Evolutionary conservation across 148 eudicot genomes (phyloP).

Genomic region (Talinum fruticosum): DNA sequence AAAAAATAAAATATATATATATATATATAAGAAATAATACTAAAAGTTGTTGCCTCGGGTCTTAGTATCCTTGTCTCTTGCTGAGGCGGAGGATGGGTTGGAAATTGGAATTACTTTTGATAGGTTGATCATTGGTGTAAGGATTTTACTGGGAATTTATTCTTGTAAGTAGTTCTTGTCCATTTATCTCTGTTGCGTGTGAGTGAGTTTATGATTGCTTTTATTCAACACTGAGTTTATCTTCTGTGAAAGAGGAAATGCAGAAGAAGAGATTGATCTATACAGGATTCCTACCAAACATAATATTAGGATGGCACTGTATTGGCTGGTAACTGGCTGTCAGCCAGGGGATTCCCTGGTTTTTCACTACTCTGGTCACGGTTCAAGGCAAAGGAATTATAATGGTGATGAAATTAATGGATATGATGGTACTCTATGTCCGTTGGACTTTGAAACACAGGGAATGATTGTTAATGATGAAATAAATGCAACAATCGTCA

Average conservation of each 20-base stretch:
- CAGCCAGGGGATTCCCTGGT: conserved; percentile 90
- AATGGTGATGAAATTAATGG: conserved; percentile 89
- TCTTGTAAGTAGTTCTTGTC: neutral
- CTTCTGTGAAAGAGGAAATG: conserved; percentile 17
- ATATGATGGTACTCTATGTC: conserved; percentile 93
- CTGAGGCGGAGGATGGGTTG: too few species aligned
- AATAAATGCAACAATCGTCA: conserved; percentile 75
- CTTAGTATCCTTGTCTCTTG: neutral
- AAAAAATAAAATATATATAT: too few species aligned
- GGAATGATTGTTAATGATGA: conserved; percentile 98
- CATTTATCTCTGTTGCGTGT: neutral
- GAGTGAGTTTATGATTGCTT: neutral
- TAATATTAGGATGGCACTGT: conserved; percentile 78
- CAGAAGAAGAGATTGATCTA: conserved; percentile 96
- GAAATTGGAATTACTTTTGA: neutral
- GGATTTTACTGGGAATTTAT: neutral
- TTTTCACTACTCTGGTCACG: conserved; percentile 97
- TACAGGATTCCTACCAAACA: conserved; percentile 69
- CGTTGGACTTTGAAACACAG: conserved; percentile 88
- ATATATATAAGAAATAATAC: too few species aligned
- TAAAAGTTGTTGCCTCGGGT: neutral
- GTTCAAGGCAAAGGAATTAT: conserved; percentile 71
- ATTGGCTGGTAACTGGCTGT: conserved; percentile 91
- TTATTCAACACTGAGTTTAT: neutral
- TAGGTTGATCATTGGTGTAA: neutral